These are phyloP conservation scores for Typha latifolia DNA, from an alignment of 176 grass and related monocot species.

Conservation along the genomic window DNA sequence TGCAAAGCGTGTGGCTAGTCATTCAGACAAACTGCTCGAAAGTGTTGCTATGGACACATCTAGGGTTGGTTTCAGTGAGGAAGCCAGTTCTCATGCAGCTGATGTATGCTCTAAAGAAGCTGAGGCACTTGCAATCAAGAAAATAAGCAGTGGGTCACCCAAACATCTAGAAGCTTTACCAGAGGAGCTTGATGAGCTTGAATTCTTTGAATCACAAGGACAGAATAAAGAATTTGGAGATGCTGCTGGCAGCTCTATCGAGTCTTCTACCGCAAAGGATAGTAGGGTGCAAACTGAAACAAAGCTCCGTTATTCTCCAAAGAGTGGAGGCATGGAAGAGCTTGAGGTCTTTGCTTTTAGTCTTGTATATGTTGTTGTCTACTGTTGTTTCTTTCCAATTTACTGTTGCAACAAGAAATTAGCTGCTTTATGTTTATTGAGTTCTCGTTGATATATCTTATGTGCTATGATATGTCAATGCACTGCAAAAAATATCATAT, in stretches of 20 bases:
- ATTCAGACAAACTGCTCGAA: slow-evolving; percentile 13
- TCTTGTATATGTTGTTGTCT: slow-evolving; percentile 1
- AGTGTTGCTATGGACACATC: slow-evolving; percentile 21
- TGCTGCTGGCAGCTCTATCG: slow-evolving; percentile 11
- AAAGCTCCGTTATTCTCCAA: slow-evolving; percentile 13
- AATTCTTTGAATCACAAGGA: slow-evolving; percentile 29
- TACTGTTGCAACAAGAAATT: background rate
- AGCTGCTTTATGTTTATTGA: slow-evolving; percentile 5
- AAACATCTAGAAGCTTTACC: slow-evolving; percentile 10
- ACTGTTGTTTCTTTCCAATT: slow-evolving; percentile 1
- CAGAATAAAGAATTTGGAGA: slow-evolving; percentile 11
- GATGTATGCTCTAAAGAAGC: slow-evolving; percentile 34
- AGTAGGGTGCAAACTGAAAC: slow-evolving; percentile 26
- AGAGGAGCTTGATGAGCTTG: slow-evolving; percentile 40
- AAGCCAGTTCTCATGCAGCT: slow-evolving; percentile 10
- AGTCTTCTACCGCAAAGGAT: slow-evolving; percentile 20
- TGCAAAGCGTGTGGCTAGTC: background rate
- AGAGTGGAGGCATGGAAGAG: slow-evolving; percentile 52
- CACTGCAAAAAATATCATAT: background rate
- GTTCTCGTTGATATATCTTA: background rate
- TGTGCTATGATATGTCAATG: background rate
- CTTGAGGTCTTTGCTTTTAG: slow-evolving; percentile 48
- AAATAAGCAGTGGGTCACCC: slow-evolving; percentile 8
- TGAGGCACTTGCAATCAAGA: slow-evolving; percentile 33
- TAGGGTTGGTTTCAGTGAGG: slow-evolving; percentile 12